A percentile compares a stretch with the other conserved stretches of the same genome.
Conservation (phyloP, 257 asterid species). For the Orobanche coerulescens region DNA sequence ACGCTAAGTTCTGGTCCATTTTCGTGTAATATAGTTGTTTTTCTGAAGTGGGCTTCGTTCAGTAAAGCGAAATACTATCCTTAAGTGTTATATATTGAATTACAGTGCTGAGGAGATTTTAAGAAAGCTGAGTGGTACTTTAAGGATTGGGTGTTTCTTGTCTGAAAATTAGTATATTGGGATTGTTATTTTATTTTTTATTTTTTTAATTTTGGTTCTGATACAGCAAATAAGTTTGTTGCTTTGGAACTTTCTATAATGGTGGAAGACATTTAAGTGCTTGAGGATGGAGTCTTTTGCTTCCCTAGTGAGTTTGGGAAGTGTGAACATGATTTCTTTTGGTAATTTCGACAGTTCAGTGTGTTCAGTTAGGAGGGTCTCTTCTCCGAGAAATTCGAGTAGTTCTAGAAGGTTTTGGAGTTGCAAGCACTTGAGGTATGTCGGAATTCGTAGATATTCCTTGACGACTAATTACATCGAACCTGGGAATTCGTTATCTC, state of each 20-base stretch:
- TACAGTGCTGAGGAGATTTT: background rate
- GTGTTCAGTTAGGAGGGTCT: slow-evolving; percentile 40
- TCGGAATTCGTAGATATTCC: slow-evolving; percentile 56
- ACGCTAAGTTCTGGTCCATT: background rate
- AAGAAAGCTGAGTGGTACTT: slow-evolving; percentile 1
- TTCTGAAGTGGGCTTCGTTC: slow-evolving; percentile 11
- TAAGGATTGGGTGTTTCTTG: background rate
- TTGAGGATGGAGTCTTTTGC: slow-evolving; percentile 57
- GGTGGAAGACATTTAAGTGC: slow-evolving; percentile 26
- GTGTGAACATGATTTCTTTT: slow-evolving; percentile 45
- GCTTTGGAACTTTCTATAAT: slow-evolving; percentile 16
- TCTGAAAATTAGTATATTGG: background rate
- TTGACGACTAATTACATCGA: slow-evolving; percentile 54
- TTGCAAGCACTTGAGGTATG: slow-evolving; percentile 54
- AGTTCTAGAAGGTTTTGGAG: slow-evolving; percentile 42
- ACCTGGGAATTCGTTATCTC: slow-evolving; percentile 50
- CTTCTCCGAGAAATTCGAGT: slow-evolving; percentile 33
- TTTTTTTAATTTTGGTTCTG: slow-evolving; percentile 1
- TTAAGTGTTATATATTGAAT: background rate
- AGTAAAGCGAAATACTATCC: background rate
- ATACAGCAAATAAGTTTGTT: background rate
- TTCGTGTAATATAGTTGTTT: background rate
- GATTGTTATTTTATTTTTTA: too few relatives aligned
- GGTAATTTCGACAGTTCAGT: slow-evolving; percentile 56
- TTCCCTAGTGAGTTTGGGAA: slow-evolving; percentile 83